These are phyloP conservation scores for Pseudocercospora fijiensis DNA, from an alignment of 2,329 filamentous ascomycete genomes.

Conservation along the genomic window DNA sequence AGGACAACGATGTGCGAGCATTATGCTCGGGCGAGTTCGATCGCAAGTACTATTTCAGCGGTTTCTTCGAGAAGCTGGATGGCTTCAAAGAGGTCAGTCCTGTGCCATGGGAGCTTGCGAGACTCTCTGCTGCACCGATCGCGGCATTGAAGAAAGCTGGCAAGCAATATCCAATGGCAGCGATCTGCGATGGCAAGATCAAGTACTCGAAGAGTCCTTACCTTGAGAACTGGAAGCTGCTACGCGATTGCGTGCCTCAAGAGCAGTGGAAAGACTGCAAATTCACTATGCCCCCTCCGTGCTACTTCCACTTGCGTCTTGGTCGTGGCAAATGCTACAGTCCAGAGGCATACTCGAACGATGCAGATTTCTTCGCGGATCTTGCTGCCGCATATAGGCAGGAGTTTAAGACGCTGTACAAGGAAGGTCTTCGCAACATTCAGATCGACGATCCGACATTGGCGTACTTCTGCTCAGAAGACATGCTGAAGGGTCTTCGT, in stretches of 20 bases:
- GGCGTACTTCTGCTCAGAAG: slow-evolving; percentile 42
- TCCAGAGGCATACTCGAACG: slow-evolving; percentile 36
- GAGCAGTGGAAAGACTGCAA: slow-evolving; percentile 40
- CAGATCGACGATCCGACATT: slow-evolving; percentile 44
- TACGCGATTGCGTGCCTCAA: slow-evolving; percentile 35
- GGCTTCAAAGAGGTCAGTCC: slow-evolving; percentile 41
- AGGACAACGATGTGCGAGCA: slow-evolving; percentile 60
- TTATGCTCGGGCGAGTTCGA: slow-evolving; percentile 70
- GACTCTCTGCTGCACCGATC: slow-evolving; percentile 40
- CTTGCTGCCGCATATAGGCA: slow-evolving; percentile 38
- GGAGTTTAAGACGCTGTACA: slow-evolving; percentile 41
- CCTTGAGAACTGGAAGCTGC: slow-evolving; percentile 40
- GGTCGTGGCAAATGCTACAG: slow-evolving; percentile 40
- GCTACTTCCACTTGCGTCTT: slow-evolving; percentile 41
- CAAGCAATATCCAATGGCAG: slow-evolving; percentile 42
- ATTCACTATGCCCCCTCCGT: slow-evolving; percentile 43
- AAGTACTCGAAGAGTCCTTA: slow-evolving; percentile 38
- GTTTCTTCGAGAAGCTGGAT: slow-evolving; percentile 43
- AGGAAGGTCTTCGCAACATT: slow-evolving; percentile 38
- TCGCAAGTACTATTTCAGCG: slow-evolving; percentile 42
- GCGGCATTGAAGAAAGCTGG: slow-evolving; percentile 41
- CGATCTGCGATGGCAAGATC: slow-evolving; percentile 41
- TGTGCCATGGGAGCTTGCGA: slow-evolving; percentile 40
- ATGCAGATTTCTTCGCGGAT: slow-evolving; percentile 41
- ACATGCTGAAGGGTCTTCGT: slow-evolving; percentile 38